Evolutionary conservation across 768 basidiomycete species (phyloP).

Genomic region (Agaricus subrufescens): DNA sequence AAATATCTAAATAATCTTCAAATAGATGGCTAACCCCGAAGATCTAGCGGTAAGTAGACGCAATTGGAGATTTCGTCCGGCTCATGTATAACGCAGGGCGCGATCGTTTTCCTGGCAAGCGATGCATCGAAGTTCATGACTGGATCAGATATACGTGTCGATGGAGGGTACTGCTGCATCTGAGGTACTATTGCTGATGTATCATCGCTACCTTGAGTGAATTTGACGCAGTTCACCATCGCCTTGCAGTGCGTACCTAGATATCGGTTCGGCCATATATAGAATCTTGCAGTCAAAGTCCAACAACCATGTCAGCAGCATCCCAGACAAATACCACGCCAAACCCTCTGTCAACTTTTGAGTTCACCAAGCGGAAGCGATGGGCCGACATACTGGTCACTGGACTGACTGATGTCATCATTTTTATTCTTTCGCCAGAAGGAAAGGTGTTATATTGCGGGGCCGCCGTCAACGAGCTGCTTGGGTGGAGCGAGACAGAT

Average conservation of each 20-base stretch:
- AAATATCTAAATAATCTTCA: neutral
- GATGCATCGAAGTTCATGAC: conserved; percentile 92
- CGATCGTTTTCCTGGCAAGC: conserved; percentile 85
- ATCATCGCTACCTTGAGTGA: too few relatives aligned
- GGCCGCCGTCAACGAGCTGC: conserved; percentile 59
- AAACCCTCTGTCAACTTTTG: conserved; percentile 42
- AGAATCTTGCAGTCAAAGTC: conserved; percentile 1
- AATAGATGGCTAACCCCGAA: conserved; percentile 86
- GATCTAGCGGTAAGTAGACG: conserved; percentile 66
- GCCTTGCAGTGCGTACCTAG: too few relatives aligned
- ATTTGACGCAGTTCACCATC: too few relatives aligned
- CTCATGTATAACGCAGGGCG: conserved; percentile 46
- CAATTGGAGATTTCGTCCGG: neutral
- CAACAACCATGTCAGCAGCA: conserved; percentile 9
- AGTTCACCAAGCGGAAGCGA: conserved; percentile 83
- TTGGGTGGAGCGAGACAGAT: conserved; percentile 76
- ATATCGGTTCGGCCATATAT: conserved; percentile 6
- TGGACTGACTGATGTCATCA: conserved; percentile 71
- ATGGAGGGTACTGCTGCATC: conserved; percentile 82
- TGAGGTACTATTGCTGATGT: conserved; percentile 23
- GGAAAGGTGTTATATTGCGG: conserved; percentile 68
- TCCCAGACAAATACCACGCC: conserved; percentile 12
- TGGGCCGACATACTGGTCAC: conserved; percentile 80
- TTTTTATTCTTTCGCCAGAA: conserved; percentile 60
- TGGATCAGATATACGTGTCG: conserved; percentile 78